Percentiles rank a stretch among this genome's conserved stretches.
Evolutionary conservation across 2,329 filamentous ascomycete genomes (phyloP).

Genomic region (Gnomoniopsis sp.): DNA sequence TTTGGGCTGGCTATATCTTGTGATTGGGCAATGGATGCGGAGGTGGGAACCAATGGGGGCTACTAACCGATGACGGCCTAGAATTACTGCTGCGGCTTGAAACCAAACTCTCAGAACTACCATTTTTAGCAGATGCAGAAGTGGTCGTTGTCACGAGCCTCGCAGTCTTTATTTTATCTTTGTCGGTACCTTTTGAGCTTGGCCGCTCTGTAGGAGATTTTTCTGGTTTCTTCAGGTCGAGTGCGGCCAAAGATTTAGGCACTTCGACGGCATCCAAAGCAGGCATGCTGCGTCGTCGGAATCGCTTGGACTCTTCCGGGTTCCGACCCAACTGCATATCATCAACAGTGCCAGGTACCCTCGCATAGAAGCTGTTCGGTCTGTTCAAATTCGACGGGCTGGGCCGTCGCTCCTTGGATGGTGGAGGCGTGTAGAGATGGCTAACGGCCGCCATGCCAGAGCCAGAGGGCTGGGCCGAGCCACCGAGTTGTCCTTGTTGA

Average conservation of each 20-base stretch:
- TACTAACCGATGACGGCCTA: slow-evolving; percentile 64
- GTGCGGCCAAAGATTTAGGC: slow-evolving; percentile 35
- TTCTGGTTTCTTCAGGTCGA: slow-evolving; percentile 33
- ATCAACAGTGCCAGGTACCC: slow-evolving; percentile 53
- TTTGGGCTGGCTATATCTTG: slow-evolving; percentile 2
- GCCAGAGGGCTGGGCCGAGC: slow-evolving; percentile 44
- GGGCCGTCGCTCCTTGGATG: slow-evolving; percentile 31
- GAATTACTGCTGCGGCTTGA: slow-evolving; percentile 58
- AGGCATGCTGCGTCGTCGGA: slow-evolving; percentile 80
- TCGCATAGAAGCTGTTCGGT: slow-evolving; percentile 51
- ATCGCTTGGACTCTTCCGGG: slow-evolving; percentile 68
- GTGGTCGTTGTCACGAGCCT: slow-evolving; percentile 32
- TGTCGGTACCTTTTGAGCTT: slow-evolving; percentile 31
- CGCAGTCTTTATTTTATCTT: slow-evolving; percentile 35
- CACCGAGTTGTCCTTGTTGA: slow-evolving; percentile 27
- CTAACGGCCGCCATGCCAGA: slow-evolving; percentile 52
- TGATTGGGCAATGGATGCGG: slow-evolving; percentile 42
- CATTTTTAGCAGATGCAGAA: slow-evolving; percentile 39
- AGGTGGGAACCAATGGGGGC: slow-evolving; percentile 17
- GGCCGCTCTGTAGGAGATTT: slow-evolving; percentile 30
- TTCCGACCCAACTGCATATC: slow-evolving; percentile 64
- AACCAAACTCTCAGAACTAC: slow-evolving; percentile 62
- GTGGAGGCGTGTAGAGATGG: slow-evolving; percentile 49
- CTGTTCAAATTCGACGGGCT: slow-evolving; percentile 37
- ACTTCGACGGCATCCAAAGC: slow-evolving; percentile 51